Conservation (phyloP, 2,329 filamentous ascomycete species). For the Aaosphaeria arxii region DNA sequence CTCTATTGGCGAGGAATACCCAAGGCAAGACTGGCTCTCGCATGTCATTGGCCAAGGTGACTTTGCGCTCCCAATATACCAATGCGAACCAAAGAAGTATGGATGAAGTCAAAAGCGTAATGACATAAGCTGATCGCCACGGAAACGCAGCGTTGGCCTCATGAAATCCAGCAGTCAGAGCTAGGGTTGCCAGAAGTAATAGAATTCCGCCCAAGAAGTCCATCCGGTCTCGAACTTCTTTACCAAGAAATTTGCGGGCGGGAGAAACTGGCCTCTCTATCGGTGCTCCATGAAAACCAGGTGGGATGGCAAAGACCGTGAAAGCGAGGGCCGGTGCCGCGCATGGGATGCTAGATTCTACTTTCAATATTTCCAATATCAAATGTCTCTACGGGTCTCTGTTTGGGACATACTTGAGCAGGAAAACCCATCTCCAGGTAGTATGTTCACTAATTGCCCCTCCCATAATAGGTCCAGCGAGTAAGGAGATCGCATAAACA, state of each 20-base stretch:
- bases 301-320: constrained; percentile 1
- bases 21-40: constrained; percentile 6
- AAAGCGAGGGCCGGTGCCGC: constrained; percentile 1
- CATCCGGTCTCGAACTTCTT: not conserved
- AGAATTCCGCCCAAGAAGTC: constrained; percentile 4
- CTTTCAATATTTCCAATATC: not conserved
- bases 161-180: constrained; percentile 2
- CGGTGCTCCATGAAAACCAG: constrained; percentile 1
- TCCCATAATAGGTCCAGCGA: constrained; percentile 12
- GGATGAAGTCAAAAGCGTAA: constrained; percentile 2
- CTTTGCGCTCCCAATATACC: constrained; percentile 2
- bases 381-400: not conserved
- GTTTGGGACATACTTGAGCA: constrained; percentile 1
- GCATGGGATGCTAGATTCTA: not conserved
- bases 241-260: not conserved
- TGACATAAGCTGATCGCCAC: constrained; percentile 4
- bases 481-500: constrained; percentile 18
- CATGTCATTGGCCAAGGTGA: not conserved
- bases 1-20: constrained; percentile 2
- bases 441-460: constrained; percentile 3
- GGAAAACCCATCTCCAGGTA: constrained; percentile 12
- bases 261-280: not conserved
- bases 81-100: constrained; percentile 5
- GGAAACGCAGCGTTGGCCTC: constrained; percentile 1
- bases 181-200: constrained; percentile 1